Percentiles rank a stretch among this genome's conserved stretches.
These are phyloP conservation scores for Telfairia occidentalis DNA, from an alignment of 331 rosid species.

Conservation along the genomic window DNA sequence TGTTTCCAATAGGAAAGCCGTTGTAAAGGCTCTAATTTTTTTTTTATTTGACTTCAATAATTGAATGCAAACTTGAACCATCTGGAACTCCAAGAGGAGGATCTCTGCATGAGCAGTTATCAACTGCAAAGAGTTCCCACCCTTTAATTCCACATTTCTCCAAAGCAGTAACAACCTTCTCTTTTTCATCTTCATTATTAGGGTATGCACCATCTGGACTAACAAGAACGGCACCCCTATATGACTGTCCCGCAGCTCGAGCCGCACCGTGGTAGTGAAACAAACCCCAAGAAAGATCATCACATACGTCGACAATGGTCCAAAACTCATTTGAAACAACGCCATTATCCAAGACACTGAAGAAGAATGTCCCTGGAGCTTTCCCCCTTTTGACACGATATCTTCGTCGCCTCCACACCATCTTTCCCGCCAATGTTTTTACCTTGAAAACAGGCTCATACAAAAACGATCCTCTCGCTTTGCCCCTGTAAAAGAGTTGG, in stretches of 20 bases:
- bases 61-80: constrained; percentile 50
- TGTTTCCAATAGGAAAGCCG: neutral
- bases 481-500: constrained; percentile 86
- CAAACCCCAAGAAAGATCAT: constrained; percentile 85
- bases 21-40: neutral
- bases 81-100: constrained; percentile 85
- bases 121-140: constrained; percentile 64
- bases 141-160: constrained; percentile 71
- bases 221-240: constrained; percentile 80
- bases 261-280: constrained; percentile 89
- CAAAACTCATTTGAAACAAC: constrained; percentile 91
- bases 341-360: constrained; percentile 84
- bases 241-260: constrained; percentile 84
- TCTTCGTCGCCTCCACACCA: constrained; percentile 81
- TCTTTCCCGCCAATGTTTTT: constrained; percentile 62
- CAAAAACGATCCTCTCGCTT: constrained; percentile 87
- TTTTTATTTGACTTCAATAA: constrained; percentile 29
- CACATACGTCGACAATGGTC: constrained; percentile 69
- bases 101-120: constrained; percentile 60
- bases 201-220: constrained; percentile 82
- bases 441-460: constrained; percentile 90
- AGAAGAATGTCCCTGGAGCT: constrained; percentile 60
- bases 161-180: constrained; percentile 37
- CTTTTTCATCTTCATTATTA: constrained; percentile 22
- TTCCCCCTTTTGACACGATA: constrained; percentile 72